phyloP scores from a whole-genome alignment of 352 stramenopile species.

The Globisporangium middletonii region DNA sequence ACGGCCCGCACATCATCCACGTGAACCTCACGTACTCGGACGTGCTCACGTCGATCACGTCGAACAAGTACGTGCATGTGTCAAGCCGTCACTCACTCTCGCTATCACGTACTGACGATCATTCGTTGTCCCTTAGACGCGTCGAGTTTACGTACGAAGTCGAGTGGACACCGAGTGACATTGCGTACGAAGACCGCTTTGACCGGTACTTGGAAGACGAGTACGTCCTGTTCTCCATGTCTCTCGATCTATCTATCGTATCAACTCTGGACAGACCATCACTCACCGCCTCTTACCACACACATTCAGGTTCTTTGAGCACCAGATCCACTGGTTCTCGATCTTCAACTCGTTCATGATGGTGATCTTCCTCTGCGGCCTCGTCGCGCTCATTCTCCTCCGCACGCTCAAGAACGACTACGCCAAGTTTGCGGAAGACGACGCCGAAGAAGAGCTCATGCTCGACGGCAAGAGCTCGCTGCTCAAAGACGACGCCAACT shows the following conservation, averaged over 20 bases:
- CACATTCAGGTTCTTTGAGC: slow-evolving; percentile 94
- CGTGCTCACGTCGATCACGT: slow-evolving; percentile 70
- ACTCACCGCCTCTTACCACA: not conserved
- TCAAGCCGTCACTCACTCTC: not conserved
- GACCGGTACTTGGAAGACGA: slow-evolving; percentile 98
- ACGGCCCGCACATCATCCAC: slow-evolving; percentile 96
- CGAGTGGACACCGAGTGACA: slow-evolving; percentile 87
- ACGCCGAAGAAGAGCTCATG: slow-evolving; percentile 84
- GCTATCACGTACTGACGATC: not conserved
- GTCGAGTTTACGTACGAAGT: slow-evolving; percentile 96
- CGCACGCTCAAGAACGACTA: slow-evolving; percentile 94
- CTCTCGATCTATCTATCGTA: not conserved
- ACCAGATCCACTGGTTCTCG: slow-evolving; percentile 98
- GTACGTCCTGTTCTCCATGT: slow-evolving; percentile 17
- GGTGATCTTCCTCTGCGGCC: slow-evolving; percentile 94
- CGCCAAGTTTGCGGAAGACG: slow-evolving; percentile 84
- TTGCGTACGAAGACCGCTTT: slow-evolving; percentile 95
- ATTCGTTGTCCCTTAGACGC: slow-evolving; percentile 17
- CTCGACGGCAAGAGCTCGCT: slow-evolving; percentile 77
- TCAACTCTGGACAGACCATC: not conserved
- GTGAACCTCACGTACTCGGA: slow-evolving; percentile 97
- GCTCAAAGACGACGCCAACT: slow-evolving; percentile 78
- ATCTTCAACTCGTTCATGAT: slow-evolving; percentile 99
- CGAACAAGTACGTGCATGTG: slow-evolving; percentile 54
- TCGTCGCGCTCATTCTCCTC: slow-evolving; percentile 93